Conservation (phyloP, 2,329 filamentous ascomycete species). For the Colletotrichum plurivorum region DNA sequence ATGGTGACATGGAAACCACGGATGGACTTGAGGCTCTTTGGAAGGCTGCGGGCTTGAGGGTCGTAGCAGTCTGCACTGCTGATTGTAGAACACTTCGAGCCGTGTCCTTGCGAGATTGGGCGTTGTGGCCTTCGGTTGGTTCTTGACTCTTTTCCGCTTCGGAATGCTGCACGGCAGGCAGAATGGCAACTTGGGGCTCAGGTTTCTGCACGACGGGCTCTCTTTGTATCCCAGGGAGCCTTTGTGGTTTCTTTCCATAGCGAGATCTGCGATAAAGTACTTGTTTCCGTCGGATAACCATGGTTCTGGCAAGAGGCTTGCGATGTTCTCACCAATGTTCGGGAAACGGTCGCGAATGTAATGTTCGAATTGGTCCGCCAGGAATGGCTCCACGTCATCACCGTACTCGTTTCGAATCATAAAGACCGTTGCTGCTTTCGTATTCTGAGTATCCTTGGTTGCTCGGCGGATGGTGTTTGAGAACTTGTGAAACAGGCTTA, state of each 20-base stretch:
- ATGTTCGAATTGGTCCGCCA: not conserved
- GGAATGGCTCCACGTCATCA: not conserved
- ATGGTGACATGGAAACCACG: not conserved
- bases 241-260: no score
- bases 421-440: not conserved
- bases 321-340: not conserved
- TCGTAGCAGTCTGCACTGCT: not conserved
- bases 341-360: not conserved
- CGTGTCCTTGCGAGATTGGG: no score
- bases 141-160: not conserved
- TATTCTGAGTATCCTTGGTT: not conserved
- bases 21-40: not conserved
- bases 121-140: not conserved
- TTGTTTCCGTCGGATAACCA: not conserved
- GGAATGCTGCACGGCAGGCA: no score
- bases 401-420: not conserved
- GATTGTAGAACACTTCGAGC: not conserved
- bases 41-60: not conserved
- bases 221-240: not conserved
- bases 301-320: not conserved
- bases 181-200: not conserved
- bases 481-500: constrained; percentile 13
- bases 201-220: not conserved
- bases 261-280: not conserved
- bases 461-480: constrained; percentile 18